Base-by-base conservation (phyloP, 495 filamentous ascomycete genomes). In the Penicillium canescens region DNA sequence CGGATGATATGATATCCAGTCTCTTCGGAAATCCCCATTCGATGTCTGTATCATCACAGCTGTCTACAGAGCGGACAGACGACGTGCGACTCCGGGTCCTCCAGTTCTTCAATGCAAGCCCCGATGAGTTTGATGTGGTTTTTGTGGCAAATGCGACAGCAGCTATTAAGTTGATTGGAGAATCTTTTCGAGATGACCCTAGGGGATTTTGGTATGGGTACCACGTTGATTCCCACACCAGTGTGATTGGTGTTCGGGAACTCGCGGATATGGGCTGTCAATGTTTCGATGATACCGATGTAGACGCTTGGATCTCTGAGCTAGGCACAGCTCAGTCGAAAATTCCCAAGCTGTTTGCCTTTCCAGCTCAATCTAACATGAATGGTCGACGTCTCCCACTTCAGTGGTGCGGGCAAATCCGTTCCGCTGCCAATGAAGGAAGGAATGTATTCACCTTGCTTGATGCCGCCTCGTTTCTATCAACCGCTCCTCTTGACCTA, bases 121-220 rank as follows among this genome's bases (percentile, higher is more conserved):
- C 91, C 2, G 82, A 83, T 26, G 79, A 87, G 9, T 98, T 92
- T 62, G 93, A 97, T 60, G 66, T 98, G 6, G 82, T 96, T n/a
- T 98, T 97, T 67, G 90, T 94, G 58, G 85, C 91, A 11, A 98
- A 97, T 64, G 88, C 93, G 41, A 96, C 93, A 0, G 92, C 92
- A 2, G 93, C 84, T 2, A 88, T 96, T 50, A 97, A 96, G 69
- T 69, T 96, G 5, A 87, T 97, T 0, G 76, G 79, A 18, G 93
- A 97, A 44, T 82, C 81, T 6, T 79, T 96, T 43, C 73, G 86
- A 43, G 84, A 84, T 82, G 83, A n/a, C n/a, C n/a, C n/a, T n/a
- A n/a, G n/a, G n/a, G n/a, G n/a, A n/a, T n/a, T n/a, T n/a, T n/a
- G n/a, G 70, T 97, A 91, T 70, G 83, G 79, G 6, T 96, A 96